Percentiles rank a stretch among this genome's conserved stretches.
Evolutionary conservation across 768 basidiomycete species (phyloP).

Genomic region (Agaricus blazei): DNA sequence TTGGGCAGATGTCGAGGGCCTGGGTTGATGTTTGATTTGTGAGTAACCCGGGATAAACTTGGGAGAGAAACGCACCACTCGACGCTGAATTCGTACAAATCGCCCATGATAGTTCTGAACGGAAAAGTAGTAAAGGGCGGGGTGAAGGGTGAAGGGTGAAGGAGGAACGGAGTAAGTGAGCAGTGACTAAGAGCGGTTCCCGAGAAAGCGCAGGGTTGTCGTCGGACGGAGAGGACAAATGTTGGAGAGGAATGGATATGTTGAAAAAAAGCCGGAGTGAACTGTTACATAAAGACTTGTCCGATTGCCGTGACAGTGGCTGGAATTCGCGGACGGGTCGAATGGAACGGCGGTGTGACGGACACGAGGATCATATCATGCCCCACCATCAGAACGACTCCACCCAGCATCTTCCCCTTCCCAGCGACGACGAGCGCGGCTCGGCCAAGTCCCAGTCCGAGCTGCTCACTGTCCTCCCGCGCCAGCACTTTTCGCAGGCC

Average conservation of each 20-base stretch:
- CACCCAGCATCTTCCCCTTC: not conserved
- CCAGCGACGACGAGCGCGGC: conserved; percentile 3
- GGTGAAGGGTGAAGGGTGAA: not conserved
- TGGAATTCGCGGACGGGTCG: not conserved
- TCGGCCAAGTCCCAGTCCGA: conserved; percentile 22
- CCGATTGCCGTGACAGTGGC: too few species aligned
- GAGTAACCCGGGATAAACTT: not conserved
- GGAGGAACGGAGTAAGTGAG: not conserved
- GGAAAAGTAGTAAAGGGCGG: not conserved
- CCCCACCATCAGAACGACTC: not conserved
- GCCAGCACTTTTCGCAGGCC: conserved; percentile 43
- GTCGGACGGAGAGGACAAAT: too few species aligned
- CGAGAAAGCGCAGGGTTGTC: too few species aligned
- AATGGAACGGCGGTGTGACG: too few species aligned
- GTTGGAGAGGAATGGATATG: too few species aligned
- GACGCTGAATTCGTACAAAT: conserved; percentile 49
- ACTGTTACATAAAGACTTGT: too few species aligned
- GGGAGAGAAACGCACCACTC: conserved; percentile 34
- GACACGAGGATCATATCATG: conserved; percentile 29
- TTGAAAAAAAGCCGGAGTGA: too few species aligned
- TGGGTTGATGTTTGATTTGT: conserved; percentile 18
- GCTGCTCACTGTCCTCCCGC: conserved; percentile 39
- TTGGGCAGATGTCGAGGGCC: conserved; percentile 53
- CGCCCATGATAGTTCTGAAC: conserved; percentile 18
- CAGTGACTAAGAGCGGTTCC: not conserved